phyloP scores from a whole-genome alignment of 805 yeast genomes.

The Metschnikowia similis region DNA sequence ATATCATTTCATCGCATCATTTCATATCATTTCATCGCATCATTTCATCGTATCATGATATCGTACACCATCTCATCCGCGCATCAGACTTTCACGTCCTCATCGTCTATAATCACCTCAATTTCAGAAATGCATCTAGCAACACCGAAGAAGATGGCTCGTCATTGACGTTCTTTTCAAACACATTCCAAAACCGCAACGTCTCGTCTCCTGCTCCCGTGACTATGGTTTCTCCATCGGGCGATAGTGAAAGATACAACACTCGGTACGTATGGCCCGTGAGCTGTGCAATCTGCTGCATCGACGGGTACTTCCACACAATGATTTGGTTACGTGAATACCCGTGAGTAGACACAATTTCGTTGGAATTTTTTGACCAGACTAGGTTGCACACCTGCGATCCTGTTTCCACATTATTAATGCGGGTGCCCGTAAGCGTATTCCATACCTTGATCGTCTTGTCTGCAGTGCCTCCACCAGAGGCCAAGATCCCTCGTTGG shows the following conservation, averaged over 20 bases:
- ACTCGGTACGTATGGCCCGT: conserved; percentile 95
- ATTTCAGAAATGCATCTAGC: conserved; percentile 69
- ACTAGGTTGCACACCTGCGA: conserved; percentile 92
- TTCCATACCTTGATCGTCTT: conserved; percentile 90
- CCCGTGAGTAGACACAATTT: conserved; percentile 92
- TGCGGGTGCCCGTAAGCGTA: conserved; percentile 67
- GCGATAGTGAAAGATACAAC: conserved; percentile 80
- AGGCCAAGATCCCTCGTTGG: conserved; percentile 85
- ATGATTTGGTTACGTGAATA: conserved; percentile 85
- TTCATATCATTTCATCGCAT: neutral
- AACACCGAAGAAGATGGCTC: conserved; percentile 59
- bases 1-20: neutral
- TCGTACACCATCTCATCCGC: too few species aligned
- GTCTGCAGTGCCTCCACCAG: conserved; percentile 98
- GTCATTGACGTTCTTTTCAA: conserved; percentile 67
- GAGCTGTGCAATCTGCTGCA: conserved; percentile 89
- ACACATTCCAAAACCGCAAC: conserved; percentile 89
- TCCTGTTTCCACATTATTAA: conserved; percentile 87
- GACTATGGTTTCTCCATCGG: conserved; percentile 94
- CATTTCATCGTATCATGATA: too few species aligned
- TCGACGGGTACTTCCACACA: conserved; percentile 88
- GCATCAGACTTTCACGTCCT: neutral
- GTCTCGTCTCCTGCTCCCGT: conserved; percentile 99
- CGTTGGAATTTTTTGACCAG: conserved; percentile 92
- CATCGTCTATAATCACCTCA: conserved; percentile 40